phyloP scores from a whole-genome alignment of 2,329 filamentous ascomycete genomes.

The Colletotrichum sp. region DNA sequence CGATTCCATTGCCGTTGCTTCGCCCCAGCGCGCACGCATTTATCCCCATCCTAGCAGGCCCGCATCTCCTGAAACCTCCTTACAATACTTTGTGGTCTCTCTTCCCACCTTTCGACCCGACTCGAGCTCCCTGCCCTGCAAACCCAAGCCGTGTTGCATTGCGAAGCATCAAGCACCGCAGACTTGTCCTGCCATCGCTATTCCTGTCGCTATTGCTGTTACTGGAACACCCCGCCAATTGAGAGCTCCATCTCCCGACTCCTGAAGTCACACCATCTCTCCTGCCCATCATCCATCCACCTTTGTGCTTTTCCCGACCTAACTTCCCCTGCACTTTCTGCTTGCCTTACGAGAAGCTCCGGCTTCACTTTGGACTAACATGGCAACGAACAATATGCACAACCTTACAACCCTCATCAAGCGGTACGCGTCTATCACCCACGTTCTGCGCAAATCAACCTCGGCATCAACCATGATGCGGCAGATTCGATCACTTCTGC shows the following conservation, averaged over 20 bases:
- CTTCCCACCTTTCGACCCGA: neutral
- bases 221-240: neutral
- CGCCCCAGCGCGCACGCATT: neutral
- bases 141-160: neutral
- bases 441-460: neutral
- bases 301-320: neutral
- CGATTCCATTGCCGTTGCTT: neutral
- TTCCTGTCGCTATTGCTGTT: neutral
- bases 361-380: constrained; percentile 37
- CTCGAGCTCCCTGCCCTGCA: neutral
- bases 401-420: constrained; percentile 98
- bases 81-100: neutral
- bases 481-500: neutral
- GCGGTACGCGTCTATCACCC: constrained; percentile 66
- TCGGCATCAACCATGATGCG: neutral
- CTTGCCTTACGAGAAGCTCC: neutral
- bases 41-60: neutral
- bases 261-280: neutral
- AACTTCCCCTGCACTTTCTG: neutral
- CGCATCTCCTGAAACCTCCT: constrained; percentile 2
- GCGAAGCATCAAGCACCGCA: neutral
- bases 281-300: neutral
- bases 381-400: constrained; percentile 88
- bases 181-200: neutral
- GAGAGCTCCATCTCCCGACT: neutral